phyloP scores from a whole-genome alignment of 2,329 filamentous ascomycete species.

The Fusarium circinatum region DNA sequence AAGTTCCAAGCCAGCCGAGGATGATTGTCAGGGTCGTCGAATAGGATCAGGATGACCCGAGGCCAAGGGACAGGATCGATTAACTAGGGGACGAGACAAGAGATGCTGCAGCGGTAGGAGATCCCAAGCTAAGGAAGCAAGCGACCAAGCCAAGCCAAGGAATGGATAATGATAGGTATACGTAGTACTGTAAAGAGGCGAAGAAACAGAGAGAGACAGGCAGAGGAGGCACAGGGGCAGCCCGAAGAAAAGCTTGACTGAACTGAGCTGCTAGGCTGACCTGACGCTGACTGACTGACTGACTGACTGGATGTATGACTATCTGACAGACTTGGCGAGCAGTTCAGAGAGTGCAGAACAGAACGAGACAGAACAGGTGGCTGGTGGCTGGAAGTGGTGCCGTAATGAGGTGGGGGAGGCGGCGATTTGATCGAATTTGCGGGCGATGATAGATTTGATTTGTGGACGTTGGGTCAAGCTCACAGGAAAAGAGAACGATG shows the following conservation, averaged over 20 bases:
- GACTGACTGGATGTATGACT: background rate
- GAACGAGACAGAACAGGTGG: constrained; percentile 33
- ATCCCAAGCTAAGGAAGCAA: constrained; percentile 9
- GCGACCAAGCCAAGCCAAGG: constrained; percentile 10
- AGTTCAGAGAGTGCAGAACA: constrained; percentile 6
- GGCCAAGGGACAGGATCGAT: constrained; percentile 32
- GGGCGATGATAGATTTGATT: constrained; percentile 34
- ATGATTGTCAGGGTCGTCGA: constrained; percentile 22
- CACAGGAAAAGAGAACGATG: constrained; percentile 6
- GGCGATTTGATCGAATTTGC: constrained; percentile 39
- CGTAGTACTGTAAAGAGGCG: background rate
- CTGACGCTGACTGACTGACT: background rate
- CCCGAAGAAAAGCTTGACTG: constrained; percentile 19
- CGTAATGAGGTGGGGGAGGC: constrained; percentile 45
- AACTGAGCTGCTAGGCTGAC: background rate
- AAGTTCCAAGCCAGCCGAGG: constrained; percentile 30
- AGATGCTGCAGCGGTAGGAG: constrained; percentile 14
- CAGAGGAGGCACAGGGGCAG: background rate
- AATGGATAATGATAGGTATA: background rate
- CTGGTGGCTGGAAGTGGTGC: constrained; percentile 46
- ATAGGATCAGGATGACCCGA: constrained; percentile 22
- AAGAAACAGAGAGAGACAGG: background rate
- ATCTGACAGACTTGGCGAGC: background rate
- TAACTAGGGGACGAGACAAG: constrained; percentile 14
- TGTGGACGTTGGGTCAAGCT: constrained; percentile 32